These are phyloP conservation scores for Kodamaea kaohsiungensis DNA, from an alignment of 805 yeast species.

Conservation along the genomic window DNA sequence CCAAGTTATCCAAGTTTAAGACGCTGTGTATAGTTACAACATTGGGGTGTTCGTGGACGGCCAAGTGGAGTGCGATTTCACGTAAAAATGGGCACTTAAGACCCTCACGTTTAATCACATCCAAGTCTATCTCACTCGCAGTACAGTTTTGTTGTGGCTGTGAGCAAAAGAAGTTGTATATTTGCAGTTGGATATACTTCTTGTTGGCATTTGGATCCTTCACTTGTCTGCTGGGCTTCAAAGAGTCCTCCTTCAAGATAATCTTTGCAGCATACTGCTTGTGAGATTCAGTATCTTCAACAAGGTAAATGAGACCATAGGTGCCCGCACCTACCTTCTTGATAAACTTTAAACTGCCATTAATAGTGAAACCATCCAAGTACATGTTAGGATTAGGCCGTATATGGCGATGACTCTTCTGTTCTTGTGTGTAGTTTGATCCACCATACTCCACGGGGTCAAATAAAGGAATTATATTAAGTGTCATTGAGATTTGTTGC, in stretches of 20 bases:
- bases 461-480: constrained; percentile 3
- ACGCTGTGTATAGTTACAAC: constrained; percentile 76
- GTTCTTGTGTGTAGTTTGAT: background rate
- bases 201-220: constrained; percentile 33
- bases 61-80: constrained; percentile 73
- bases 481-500: constrained; percentile 3
- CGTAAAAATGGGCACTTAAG: constrained; percentile 42
- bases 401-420: background rate
- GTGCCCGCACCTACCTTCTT: constrained; percentile 80
- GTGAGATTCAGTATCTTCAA: constrained; percentile 53
- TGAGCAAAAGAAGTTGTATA: constrained; percentile 20
- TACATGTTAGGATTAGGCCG: constrained; percentile 8
- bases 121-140: constrained; percentile 23
- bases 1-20: constrained; percentile 53
- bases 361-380: constrained; percentile 26
- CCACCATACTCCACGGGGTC: background rate
- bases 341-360: constrained; percentile 41
- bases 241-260: constrained; percentile 50
- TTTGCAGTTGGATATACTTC: constrained; percentile 27
- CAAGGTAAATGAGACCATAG: constrained; percentile 77
- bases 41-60: constrained; percentile 77
- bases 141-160: constrained; percentile 14
- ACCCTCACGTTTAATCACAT: constrained; percentile 27
- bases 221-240: constrained; percentile 21
- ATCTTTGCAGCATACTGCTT: constrained; percentile 70